phyloP scores from a whole-genome alignment of 2,329 filamentous ascomycete genomes.

The Colletotrichum musae region DNA sequence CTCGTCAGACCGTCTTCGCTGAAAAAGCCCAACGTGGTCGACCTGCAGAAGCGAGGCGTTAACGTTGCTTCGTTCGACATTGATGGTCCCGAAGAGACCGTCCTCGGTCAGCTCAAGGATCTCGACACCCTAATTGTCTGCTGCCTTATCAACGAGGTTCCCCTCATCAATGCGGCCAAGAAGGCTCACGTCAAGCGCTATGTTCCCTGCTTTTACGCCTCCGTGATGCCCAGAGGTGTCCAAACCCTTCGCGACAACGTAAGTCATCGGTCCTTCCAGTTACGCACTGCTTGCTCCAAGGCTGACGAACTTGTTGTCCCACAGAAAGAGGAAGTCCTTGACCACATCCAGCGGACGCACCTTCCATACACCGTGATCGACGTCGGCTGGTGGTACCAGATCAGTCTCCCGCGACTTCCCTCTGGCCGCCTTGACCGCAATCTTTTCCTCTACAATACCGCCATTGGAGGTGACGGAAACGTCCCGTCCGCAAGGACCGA shows the following conservation, averaged over 20 bases:
- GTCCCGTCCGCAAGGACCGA: slow-evolving; percentile 61
- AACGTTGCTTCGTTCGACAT: slow-evolving; percentile 61
- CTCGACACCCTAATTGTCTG: slow-evolving; percentile 58
- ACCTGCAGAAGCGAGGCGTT: slow-evolving; percentile 58
- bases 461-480: slow-evolving; percentile 63
- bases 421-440: slow-evolving; percentile 44
- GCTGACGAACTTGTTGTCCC: neutral
- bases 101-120: slow-evolving; percentile 29
- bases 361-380: slow-evolving; percentile 71
- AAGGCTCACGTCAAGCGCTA: slow-evolving; percentile 65
- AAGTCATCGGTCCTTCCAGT: no score
- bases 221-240: slow-evolving; percentile 58
- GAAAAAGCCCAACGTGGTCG: slow-evolving; percentile 59
- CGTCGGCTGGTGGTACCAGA: slow-evolving; percentile 71
- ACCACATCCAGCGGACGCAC: slow-evolving; percentile 61
- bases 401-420: slow-evolving; percentile 49
- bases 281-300: no score
- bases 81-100: slow-evolving; percentile 47
- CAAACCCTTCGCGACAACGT: slow-evolving; percentile 43
- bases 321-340: slow-evolving; percentile 65
- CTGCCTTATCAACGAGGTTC: slow-evolving; percentile 58
- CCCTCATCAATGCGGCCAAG: slow-evolving; percentile 63
- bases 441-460: slow-evolving; percentile 44
- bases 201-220: slow-evolving; percentile 64
- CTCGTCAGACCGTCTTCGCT: slow-evolving; percentile 62